Conservation (phyloP, 768 basidiomycete species). For the Kwoniella shandongensis region DNA sequence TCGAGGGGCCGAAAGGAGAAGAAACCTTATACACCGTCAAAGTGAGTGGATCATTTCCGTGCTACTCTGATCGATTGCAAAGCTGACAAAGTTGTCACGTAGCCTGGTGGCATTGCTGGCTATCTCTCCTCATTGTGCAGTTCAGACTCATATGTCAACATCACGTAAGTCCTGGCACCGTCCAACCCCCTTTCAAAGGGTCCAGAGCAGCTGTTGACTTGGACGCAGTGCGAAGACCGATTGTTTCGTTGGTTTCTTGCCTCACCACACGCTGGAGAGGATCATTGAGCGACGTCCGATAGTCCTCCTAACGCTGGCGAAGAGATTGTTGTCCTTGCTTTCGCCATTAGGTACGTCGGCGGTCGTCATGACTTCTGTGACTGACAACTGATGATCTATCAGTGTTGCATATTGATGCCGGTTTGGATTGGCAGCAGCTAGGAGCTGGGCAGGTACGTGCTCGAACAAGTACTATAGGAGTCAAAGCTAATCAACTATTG, state of each 20-base stretch:
- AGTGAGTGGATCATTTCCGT: slow-evolving; percentile 6
- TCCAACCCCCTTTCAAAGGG: no score
- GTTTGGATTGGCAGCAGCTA: slow-evolving; percentile 97
- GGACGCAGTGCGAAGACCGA: slow-evolving; percentile 76
- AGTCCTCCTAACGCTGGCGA: slow-evolving; percentile 89
- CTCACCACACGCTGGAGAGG: slow-evolving; percentile 80
- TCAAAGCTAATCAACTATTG: not conserved
- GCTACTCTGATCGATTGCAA: not conserved
- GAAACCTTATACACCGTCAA: slow-evolving; percentile 91
- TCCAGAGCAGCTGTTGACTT: not conserved
- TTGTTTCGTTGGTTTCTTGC: slow-evolving; percentile 94
- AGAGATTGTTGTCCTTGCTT: slow-evolving; percentile 89
- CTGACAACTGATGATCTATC: not conserved
- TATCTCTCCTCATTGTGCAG: slow-evolving; percentile 90
- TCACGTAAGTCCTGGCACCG: slow-evolving; percentile 60
- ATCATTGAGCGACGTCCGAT: slow-evolving; percentile 92
- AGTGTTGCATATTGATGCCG: slow-evolving; percentile 96
- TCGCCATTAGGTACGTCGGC: slow-evolving; percentile 73
- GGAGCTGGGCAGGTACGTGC: slow-evolving; percentile 74
- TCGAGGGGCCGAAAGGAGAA: slow-evolving; percentile 7
- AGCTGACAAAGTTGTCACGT: not conserved
- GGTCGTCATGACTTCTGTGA: not conserved
- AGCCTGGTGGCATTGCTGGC: slow-evolving; percentile 92
- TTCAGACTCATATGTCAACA: slow-evolving; percentile 92
- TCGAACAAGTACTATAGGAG: not conserved